Base-by-base conservation (phyloP, 108 stramenopile genomes). In the Cyclostephanos invisitatus region DNA sequence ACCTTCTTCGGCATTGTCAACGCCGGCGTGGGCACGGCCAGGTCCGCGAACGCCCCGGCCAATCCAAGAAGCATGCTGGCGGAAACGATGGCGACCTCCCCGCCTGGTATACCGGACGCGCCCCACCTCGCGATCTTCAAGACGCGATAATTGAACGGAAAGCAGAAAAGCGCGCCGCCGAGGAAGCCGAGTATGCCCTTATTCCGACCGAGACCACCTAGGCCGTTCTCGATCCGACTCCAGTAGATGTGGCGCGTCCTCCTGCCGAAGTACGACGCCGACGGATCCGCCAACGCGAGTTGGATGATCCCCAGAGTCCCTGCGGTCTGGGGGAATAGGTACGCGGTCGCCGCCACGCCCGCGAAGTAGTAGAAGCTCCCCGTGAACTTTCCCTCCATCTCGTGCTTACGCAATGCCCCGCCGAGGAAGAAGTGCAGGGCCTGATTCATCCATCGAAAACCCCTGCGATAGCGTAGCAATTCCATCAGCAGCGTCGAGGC, bases 331-430 rank as follows among this genome's bases (percentile, higher is more conserved):
- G 90, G 87, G 63, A 83, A 94, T 24, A 88, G 49, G 36, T 68
- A 74, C 17, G 87, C 77, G 40, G 85, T 91, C 25, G 72, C 55
- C 0, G 90, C 87, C 11, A 94, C 93, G 9, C 93, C 93, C 20
- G 80, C 47, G 63, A 94, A 91, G 83, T 86, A 94, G 74, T 94
- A 94, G 61, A 94, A 87, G 28, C 75, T 70, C 57, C 93, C 93
- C 11, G 93, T 94, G 67, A 94, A 94, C 66, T 87, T 90, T 0
- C 93, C 93, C 68, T 91, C 89, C 93, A 94, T 94, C 78, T 94
- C 93, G 67, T 89, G 86, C 67, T 94, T 91, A 0, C 93, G 80
- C 36, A 94, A 53, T 2, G 74, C 60, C n/a, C 62, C 67, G 10
- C 93, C 93, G 44, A 94, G 53, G 25, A 84, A 28, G 62, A 82